phyloP scores from a whole-genome alignment of 441 rosid genomes.

The Isatis lusitanica region DNA sequence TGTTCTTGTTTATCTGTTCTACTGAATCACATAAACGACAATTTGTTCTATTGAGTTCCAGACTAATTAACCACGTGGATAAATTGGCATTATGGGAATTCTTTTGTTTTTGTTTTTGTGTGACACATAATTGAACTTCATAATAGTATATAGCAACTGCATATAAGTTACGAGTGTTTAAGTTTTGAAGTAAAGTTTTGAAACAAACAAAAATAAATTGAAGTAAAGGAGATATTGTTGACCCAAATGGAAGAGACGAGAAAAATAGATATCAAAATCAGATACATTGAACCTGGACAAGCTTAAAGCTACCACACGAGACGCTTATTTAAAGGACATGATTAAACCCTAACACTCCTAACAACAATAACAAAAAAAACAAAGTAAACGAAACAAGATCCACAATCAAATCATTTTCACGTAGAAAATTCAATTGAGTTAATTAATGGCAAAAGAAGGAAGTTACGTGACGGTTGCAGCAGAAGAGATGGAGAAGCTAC shows the following conservation, averaged over 20 bases:
- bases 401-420: not conserved
- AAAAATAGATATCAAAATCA: not conserved
- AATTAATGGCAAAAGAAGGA: not conserved
- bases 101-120: no score
- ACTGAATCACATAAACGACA: no score
- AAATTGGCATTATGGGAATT: no score
- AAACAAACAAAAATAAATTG: not conserved
- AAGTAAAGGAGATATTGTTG: not conserved
- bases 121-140: no score
- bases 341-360: slow-evolving; percentile 4
- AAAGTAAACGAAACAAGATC: slow-evolving; percentile 5
- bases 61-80: no score
- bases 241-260: slow-evolving; percentile 2
- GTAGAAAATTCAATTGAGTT: not conserved
- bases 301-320: not conserved
- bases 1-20: no score
- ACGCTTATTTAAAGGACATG: slow-evolving; percentile 15
- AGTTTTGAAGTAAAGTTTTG: not conserved
- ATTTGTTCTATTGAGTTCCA: no score
- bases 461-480: not conserved
- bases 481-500: slow-evolving; percentile 31
- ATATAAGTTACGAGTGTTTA: not conserved
- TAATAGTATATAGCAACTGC: no score
- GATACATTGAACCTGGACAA: slow-evolving; percentile 35
- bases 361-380: not conserved